Evolutionary conservation across 805 yeast genomes (phyloP).

Genomic region (Hanseniaspora thailandica): DNA sequence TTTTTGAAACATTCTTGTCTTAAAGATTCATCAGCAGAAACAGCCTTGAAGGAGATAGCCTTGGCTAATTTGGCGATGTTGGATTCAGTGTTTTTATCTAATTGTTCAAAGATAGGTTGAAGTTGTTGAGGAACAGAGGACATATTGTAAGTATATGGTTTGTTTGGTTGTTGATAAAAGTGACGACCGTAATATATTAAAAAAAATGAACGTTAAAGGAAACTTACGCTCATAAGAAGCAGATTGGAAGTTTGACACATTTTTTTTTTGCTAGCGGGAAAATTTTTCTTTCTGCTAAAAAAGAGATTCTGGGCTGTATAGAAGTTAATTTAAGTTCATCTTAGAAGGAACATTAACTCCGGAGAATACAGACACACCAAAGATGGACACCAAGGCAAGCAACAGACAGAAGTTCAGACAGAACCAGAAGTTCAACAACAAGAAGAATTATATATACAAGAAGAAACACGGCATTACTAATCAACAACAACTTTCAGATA

Average conservation of each 20-base stretch:
- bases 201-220: too few species aligned
- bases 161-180: not conserved
- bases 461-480: not conserved
- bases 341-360: too few species aligned
- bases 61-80: constrained; percentile 60
- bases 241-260: too few species aligned
- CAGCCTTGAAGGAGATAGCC: constrained; percentile 93
- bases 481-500: not conserved
- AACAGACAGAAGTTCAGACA: constrained; percentile 14
- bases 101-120: constrained; percentile 36
- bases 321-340: too few species aligned
- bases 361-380: too few species aligned
- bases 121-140: constrained; percentile 7
- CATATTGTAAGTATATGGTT: not conserved
- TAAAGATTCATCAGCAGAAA: constrained; percentile 76
- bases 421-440: not conserved
- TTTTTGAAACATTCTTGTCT: constrained; percentile 84
- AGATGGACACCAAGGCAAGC: not conserved
- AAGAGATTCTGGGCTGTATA: too few species aligned
- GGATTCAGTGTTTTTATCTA: constrained; percentile 61
- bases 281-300: too few species aligned
- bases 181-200: too few species aligned
- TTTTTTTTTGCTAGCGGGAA: too few species aligned
- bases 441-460: constrained; percentile 5
- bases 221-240: too few species aligned